phyloP scores from a whole-genome alignment of 1,139 yeast genomes.

The Insectozyma bohioensis region DNA sequence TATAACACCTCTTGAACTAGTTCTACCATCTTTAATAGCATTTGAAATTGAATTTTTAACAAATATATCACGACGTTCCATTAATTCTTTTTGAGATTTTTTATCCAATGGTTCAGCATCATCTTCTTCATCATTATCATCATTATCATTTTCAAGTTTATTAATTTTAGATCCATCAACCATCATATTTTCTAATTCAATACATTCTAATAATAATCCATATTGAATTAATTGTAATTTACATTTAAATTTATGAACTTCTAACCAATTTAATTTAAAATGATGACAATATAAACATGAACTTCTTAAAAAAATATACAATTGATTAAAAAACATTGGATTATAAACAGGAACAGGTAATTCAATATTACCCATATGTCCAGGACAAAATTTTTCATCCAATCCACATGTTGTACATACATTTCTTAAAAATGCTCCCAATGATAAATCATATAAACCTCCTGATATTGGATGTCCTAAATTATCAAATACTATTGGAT shows the following conservation, averaged over 20 bases:
- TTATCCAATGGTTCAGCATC: conserved; percentile 25
- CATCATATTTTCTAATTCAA: conserved; percentile 65
- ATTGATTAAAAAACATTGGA: conserved; percentile 89
- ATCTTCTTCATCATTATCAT: conserved; percentile 16
- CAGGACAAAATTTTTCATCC: conserved; percentile 94
- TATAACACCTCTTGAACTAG: conserved; percentile 63
- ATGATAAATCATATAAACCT: conserved; percentile 89
- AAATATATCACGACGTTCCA: conserved; percentile 61
- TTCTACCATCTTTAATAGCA: conserved; percentile 79
- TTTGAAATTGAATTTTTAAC: conserved; percentile 68
- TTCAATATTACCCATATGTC: conserved; percentile 98
- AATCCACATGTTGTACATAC: conserved; percentile 95
- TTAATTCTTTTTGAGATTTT: conserved; percentile 47
- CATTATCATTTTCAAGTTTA: conserved; percentile 37
- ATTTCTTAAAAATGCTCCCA: conserved; percentile 90
- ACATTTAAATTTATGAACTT: conserved; percentile 75
- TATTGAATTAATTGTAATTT: conserved; percentile 81
- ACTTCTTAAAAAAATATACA: conserved; percentile 79
- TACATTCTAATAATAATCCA: conserved; percentile 80
- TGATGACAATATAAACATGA: conserved; percentile 89
- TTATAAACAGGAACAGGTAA: conserved; percentile 94
- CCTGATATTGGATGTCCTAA: conserved; percentile 94
- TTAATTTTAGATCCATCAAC: conserved; percentile 30
- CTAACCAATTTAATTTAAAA: conserved; percentile 67
- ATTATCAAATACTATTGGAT: conserved; percentile 92